phyloP scores from a whole-genome alignment of 305 asterid genomes.

The Vinca major region DNA sequence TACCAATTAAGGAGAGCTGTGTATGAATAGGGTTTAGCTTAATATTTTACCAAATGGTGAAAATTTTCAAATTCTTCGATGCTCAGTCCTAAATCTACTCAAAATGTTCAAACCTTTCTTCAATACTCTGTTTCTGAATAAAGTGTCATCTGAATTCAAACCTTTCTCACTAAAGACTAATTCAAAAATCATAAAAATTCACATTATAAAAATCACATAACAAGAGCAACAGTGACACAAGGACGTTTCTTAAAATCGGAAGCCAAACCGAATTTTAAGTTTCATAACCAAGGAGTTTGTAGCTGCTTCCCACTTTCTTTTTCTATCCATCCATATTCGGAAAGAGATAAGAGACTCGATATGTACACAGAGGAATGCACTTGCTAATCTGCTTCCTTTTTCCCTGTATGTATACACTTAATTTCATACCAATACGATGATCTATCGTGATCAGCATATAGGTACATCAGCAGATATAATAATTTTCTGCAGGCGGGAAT shows the following conservation, averaged over 20 bases:
- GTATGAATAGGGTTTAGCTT: no score
- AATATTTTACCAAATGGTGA: neutral
- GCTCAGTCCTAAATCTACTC: neutral
- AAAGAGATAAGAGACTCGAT: neutral
- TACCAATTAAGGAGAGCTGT: neutral
- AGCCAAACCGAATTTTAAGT: neutral
- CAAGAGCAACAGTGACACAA: neutral
- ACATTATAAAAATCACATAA: neutral
- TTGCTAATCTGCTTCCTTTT: neutral
- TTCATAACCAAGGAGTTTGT: neutral
- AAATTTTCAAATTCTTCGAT: neutral
- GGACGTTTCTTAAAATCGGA: neutral
- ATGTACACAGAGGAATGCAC: neutral
- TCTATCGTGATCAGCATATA: neutral
- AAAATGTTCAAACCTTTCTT: neutral
- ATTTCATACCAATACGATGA: neutral
- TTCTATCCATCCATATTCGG: neutral
- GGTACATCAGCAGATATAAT: conserved; percentile 2
- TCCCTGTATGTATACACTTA: neutral
- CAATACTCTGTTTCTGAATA: no score
- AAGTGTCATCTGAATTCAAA: no score
- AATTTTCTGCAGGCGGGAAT: neutral
- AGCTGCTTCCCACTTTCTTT: neutral
- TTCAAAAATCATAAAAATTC: neutral
- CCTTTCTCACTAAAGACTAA: neutral